Conservation (phyloP, 208 protist genomes). For the Willaertia magna region DNA sequence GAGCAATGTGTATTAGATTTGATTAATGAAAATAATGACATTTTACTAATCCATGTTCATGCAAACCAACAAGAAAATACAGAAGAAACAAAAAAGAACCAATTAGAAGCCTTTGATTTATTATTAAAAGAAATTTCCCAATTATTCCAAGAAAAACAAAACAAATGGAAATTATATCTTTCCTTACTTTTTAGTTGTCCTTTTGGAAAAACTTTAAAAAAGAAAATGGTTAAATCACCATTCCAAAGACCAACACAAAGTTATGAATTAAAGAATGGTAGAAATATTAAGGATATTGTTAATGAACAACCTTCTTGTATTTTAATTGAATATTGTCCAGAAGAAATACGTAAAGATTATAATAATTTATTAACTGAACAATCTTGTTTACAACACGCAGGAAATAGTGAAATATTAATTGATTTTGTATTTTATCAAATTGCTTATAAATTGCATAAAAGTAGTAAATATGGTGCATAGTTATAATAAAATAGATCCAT, state of each 20-base stretch:
- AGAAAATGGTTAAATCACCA: background rate
- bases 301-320: background rate
- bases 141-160: background rate
- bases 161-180: background rate
- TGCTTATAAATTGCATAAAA: background rate
- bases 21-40: background rate
- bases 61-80: background rate
- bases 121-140: background rate
- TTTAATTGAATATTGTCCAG: background rate
- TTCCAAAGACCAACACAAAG: background rate
- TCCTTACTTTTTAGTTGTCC: background rate
- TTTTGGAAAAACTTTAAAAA: background rate
- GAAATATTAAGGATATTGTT: background rate
- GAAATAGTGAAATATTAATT: background rate
- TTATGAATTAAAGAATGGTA: background rate
- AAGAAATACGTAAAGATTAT: background rate
- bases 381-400: background rate
- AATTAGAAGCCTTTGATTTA: background rate
- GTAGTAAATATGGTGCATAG: background rate
- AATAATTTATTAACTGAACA: background rate
- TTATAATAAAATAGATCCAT: too few species aligned
- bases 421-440: background rate
- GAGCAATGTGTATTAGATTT: background rate
- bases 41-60: background rate
- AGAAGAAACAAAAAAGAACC: background rate